Conservation (phyloP, 1,284 basidiomycete genomes). For the Trametes pubescens region DNA sequence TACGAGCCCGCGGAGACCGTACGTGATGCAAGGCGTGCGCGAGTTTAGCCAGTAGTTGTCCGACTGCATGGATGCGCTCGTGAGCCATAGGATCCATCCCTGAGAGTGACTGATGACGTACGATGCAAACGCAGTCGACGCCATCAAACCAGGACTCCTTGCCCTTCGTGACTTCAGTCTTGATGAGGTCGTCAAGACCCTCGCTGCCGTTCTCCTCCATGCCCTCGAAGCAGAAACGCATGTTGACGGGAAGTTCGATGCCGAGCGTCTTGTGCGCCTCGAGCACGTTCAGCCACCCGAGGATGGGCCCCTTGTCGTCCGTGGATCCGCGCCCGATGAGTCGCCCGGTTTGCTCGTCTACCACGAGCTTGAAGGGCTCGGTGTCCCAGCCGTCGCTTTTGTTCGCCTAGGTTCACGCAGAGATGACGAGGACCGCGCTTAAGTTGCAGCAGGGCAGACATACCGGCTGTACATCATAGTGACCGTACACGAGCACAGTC, state of each 20-base stretch:
- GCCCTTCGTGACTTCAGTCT: conserved; percentile 75
- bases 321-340: conserved; percentile 91
- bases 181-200: conserved; percentile 92
- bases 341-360: conserved; percentile 71
- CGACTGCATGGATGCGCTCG: conserved; percentile 54
- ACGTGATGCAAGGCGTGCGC: conserved; percentile 78
- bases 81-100: background rate
- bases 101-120: conserved; percentile 49
- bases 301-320: conserved; percentile 93
- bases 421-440: background rate
- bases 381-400: conserved; percentile 92
- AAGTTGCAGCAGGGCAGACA: conserved; percentile 35
- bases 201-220: conserved; percentile 99
- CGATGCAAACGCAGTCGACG: conserved; percentile 96
- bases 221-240: conserved; percentile 96
- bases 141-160: conserved; percentile 85
- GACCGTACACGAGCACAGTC: conserved; percentile 93
- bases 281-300: conserved; percentile 96
- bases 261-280: conserved; percentile 84
- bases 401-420: conserved; percentile 53
- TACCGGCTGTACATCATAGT: conserved; percentile 89
- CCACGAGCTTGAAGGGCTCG: conserved; percentile 87
- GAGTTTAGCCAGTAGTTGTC: conserved; percentile 90
- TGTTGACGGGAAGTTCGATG: conserved; percentile 90
- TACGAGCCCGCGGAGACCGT: conserved; percentile 86